Conservation (phyloP, 73 alveolate genomes). For the Paramecium tetraurelia region DNA sequence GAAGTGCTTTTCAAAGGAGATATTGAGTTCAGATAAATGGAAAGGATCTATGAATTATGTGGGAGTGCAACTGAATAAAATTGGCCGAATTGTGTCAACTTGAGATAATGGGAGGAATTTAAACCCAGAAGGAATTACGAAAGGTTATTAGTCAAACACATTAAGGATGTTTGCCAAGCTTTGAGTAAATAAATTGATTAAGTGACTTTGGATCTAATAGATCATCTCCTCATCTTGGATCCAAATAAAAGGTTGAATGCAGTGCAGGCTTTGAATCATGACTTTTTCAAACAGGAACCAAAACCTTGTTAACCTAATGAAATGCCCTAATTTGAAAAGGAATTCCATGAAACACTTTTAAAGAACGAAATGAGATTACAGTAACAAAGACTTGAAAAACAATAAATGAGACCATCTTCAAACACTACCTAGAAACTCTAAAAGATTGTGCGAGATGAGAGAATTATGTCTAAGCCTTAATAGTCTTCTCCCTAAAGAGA, state of each 20-base stretch:
- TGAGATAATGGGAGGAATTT: constrained; percentile 70
- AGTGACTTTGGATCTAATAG: constrained; percentile 78
- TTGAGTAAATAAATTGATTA: constrained; percentile 66
- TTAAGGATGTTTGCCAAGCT: constrained; percentile 64
- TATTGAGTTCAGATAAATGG: constrained; percentile 84
- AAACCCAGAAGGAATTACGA: constrained; percentile 76
- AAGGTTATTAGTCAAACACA: constrained; percentile 74
- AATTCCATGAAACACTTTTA: constrained; percentile 90
- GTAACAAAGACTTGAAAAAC: constrained; percentile 33
- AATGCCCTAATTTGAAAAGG: constrained; percentile 82
- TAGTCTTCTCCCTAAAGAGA: background rate
- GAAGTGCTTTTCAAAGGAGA: constrained; percentile 80
- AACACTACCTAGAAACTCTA: background rate
- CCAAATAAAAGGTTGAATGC: constrained; percentile 93
- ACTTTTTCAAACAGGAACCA: constrained; percentile 83
- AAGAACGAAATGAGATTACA: constrained; percentile 83
- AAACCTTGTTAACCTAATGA: constrained; percentile 69
- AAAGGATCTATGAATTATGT: constrained; percentile 88
- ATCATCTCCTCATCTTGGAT: constrained; percentile 80
- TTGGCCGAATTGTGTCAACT: constrained; percentile 90
- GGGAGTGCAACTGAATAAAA: constrained; percentile 89
- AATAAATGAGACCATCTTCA: background rate
- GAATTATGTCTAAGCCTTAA: background rate
- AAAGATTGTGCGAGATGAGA: background rate
- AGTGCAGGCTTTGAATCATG: constrained; percentile 87